A percentile compares a stretch with the other conserved stretches of the same genome.
These are phyloP conservation scores for Skeletonema marinoi DNA, from an alignment of 108 stramenopile species.

Conservation along the genomic window DNA sequence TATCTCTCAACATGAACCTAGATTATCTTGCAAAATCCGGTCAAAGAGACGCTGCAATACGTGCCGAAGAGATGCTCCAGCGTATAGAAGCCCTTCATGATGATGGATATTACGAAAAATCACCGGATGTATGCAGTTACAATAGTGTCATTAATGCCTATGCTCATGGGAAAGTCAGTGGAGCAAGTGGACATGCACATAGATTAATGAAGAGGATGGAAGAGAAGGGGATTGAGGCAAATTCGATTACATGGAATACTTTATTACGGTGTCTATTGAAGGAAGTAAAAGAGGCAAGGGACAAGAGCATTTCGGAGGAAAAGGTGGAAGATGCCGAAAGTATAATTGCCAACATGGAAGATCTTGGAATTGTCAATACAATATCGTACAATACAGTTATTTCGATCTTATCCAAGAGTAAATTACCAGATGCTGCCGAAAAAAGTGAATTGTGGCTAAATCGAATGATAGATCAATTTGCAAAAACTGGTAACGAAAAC, in stretches of 20 bases:
- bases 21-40: conserved; percentile 60
- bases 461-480: conserved; percentile 42
- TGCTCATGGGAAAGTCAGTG: conserved; percentile 26
- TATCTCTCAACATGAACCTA: conserved; percentile 75
- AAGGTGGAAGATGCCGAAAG: conserved; percentile 30
- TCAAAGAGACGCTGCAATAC: conserved; percentile 54
- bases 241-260: conserved; percentile 37
- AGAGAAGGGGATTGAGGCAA: conserved; percentile 26
- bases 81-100: conserved; percentile 65
- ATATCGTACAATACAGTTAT: conserved; percentile 68
- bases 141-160: conserved; percentile 50
- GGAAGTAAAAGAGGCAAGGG: conserved; percentile 18
- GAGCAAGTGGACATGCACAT: conserved; percentile 23
- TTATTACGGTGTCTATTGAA: conserved; percentile 28
- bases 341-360: conserved; percentile 31
- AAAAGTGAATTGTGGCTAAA: conserved; percentile 57
- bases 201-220: conserved; percentile 29
- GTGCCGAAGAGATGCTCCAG: conserved; percentile 71
- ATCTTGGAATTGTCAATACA: conserved; percentile 25
- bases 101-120: conserved; percentile 75
- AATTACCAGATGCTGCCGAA: conserved; percentile 40
- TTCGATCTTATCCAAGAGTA: conserved; percentile 51
- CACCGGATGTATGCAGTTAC: conserved; percentile 48
- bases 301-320: background rate
- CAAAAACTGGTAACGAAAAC: conserved; percentile 14